Percentiles rank a stretch among this genome's conserved stretches.
Evolutionary conservation across 2,329 filamentous ascomycete species (phyloP).

Genomic region (Aspergillus sp.): DNA sequence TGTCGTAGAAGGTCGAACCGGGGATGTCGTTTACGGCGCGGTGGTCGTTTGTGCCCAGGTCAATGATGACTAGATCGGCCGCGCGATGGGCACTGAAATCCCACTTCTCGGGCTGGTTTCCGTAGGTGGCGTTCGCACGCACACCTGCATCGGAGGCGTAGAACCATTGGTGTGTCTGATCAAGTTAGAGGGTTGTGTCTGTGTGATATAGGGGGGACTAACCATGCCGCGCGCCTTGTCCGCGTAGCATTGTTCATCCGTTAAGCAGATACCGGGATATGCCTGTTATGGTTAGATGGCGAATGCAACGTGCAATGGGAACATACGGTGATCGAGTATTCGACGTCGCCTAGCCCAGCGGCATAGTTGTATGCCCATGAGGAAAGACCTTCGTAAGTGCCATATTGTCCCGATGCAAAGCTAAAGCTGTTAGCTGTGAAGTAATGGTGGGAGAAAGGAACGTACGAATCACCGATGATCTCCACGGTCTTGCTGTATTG

Average conservation of each 20-base stretch:
- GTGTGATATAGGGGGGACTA: neutral
- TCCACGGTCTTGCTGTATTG: constrained; percentile 43
- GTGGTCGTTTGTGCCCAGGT: constrained; percentile 51
- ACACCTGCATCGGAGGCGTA: constrained; percentile 57
- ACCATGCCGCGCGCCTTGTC: constrained; percentile 52
- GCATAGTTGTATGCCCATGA: constrained; percentile 59
- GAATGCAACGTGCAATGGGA: too few species aligned
- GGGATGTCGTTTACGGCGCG: constrained; percentile 47
- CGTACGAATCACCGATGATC: constrained; percentile 48
- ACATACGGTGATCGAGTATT: constrained; percentile 56
- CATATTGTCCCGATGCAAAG: constrained; percentile 58
- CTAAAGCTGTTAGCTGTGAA: constrained; percentile 51
- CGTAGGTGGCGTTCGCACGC: constrained; percentile 49
- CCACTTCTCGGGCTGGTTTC: constrained; percentile 31
- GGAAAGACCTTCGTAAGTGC: constrained; percentile 60
- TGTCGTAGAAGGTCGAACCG: constrained; percentile 37
- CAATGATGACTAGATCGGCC: constrained; percentile 48
- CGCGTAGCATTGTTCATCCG: constrained; percentile 59
- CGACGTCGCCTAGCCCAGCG: constrained; percentile 59
- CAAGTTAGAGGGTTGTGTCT: constrained; percentile 4
- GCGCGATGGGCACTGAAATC: constrained; percentile 29
- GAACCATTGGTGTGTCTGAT: constrained; percentile 57
- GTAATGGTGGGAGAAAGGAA: constrained; percentile 17
- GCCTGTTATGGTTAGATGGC: constrained; percentile 20
- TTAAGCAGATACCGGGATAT: constrained; percentile 61